phyloP scores from a whole-genome alignment of 1,139 yeast species.

The Lodderomyces margitis region DNA sequence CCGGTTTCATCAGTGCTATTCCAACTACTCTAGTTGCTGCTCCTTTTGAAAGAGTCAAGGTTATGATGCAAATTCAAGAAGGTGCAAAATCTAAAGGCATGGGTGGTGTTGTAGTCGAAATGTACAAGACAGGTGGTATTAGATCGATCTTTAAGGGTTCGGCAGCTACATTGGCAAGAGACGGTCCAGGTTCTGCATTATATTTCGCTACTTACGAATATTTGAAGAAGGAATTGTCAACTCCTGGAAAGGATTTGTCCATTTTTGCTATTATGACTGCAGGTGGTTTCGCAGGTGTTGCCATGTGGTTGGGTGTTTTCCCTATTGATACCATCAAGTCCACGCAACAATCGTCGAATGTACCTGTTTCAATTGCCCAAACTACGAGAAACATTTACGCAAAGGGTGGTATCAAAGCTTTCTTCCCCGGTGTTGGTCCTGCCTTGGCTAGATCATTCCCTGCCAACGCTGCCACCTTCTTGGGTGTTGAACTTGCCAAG shows the following conservation, averaged over 20 bases:
- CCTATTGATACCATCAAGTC: slow-evolving; percentile 96
- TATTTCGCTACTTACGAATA: slow-evolving; percentile 94
- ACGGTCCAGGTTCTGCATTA: slow-evolving; percentile 97
- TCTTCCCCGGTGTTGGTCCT: slow-evolving; percentile 97
- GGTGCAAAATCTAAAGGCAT: slow-evolving; percentile 47
- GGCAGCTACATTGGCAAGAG: slow-evolving; percentile 88
- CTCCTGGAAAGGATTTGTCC: slow-evolving; percentile 57
- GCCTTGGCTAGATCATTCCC: slow-evolving; percentile 95
- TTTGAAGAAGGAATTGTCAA: slow-evolving; percentile 61
- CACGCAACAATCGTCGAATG: slow-evolving; percentile 67
- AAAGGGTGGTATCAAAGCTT: slow-evolving; percentile 82
- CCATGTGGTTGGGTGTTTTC: slow-evolving; percentile 97
- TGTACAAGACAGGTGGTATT: slow-evolving; percentile 80
- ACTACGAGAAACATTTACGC: slow-evolving; percentile 64
- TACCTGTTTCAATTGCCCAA: slow-evolving; percentile 56
- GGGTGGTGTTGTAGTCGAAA: slow-evolving; percentile 65
- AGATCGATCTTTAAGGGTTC: slow-evolving; percentile 88
- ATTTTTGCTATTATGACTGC: slow-evolving; percentile 78
- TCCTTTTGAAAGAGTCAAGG: slow-evolving; percentile 95
- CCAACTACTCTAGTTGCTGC: slow-evolving; percentile 96
- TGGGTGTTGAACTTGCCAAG: slow-evolving; percentile 90
- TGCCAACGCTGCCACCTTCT: slow-evolving; percentile 95
- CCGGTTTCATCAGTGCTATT: slow-evolving; percentile 93
- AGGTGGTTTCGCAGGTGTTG: slow-evolving; percentile 93
- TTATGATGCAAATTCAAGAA: slow-evolving; percentile 79